Evolutionary conservation across 2,329 filamentous ascomycete species (phyloP).

Genomic region (Pseudocercospora crystallina): DNA sequence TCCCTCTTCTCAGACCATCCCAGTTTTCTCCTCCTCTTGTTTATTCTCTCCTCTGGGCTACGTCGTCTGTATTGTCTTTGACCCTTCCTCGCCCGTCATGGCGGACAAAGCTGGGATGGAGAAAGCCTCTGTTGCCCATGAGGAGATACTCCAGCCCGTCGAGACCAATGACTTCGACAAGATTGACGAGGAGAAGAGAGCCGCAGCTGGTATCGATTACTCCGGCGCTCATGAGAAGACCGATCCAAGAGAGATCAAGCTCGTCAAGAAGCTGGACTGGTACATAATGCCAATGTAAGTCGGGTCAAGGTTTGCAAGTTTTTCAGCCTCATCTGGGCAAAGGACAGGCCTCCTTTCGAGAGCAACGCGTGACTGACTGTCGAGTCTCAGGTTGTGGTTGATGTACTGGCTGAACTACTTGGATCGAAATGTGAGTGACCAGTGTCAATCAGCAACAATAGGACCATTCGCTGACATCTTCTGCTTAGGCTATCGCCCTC

Average conservation of each 20-base stretch:
- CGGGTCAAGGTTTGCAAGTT: no score
- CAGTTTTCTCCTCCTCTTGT: not conserved
- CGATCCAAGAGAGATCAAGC: not conserved
- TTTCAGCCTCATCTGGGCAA: no score
- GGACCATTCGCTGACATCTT: slow-evolving; percentile 6
- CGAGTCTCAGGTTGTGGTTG: slow-evolving; percentile 45
- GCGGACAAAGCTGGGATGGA: slow-evolving; percentile 12
- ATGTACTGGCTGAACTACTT: slow-evolving; percentile 34
- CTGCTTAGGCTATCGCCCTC: slow-evolving; percentile 43
- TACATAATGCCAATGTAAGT: slow-evolving; percentile 9
- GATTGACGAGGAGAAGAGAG: slow-evolving; percentile 33
- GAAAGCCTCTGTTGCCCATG: slow-evolving; percentile 30
- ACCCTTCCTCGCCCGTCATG: slow-evolving; percentile 11
- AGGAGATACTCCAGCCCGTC: slow-evolving; percentile 25
- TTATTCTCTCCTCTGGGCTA: slow-evolving; percentile 4
- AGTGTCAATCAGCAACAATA: not conserved
- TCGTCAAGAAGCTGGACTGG: slow-evolving; percentile 4
- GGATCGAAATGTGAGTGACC: slow-evolving; percentile 34
- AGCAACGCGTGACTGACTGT: no score
- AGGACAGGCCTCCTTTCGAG: no score
- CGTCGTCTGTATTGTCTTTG: slow-evolving; percentile 1
- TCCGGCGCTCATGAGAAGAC: slow-evolving; percentile 20
- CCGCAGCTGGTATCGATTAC: slow-evolving; percentile 31
- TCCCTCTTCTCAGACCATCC: slow-evolving; percentile 2
- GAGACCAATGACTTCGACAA: slow-evolving; percentile 28